These are phyloP conservation scores for Penicillium sp. DNA, from an alignment of 2,329 filamentous ascomycete species.

Conservation along the genomic window DNA sequence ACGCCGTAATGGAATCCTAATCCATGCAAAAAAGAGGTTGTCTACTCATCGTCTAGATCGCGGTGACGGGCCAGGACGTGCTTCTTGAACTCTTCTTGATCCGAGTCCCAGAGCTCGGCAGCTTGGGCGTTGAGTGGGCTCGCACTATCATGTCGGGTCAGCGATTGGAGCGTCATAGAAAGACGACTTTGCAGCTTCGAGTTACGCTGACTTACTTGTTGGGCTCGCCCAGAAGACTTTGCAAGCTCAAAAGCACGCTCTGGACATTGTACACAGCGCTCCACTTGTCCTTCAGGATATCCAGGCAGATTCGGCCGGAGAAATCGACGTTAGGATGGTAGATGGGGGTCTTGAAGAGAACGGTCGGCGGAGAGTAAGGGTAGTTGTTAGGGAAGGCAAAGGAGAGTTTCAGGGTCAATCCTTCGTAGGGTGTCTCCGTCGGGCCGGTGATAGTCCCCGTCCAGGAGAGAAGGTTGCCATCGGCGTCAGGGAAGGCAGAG, in stretches of 20 bases:
- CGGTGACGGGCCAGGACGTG: conserved; percentile 67
- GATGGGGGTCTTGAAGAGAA: conserved; percentile 97
- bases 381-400: conserved; percentile 92
- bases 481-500: conserved; percentile 88
- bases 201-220: conserved; percentile 76
- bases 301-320: conserved; percentile 92
- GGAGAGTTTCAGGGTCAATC: conserved; percentile 86
- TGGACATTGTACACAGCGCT: conserved; percentile 96
- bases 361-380: conserved; percentile 85
- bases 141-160: conserved; percentile 60
- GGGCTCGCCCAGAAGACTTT: conserved; percentile 92
- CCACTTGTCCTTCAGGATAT: conserved; percentile 99
- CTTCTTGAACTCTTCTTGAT: conserved; percentile 83
- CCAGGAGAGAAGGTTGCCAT: conserved; percentile 90
- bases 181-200: background rate
- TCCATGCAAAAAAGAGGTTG: conserved; percentile 7
- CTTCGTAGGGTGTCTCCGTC: conserved; percentile 85
- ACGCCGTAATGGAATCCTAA: conserved; percentile 23
- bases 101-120: conserved; percentile 91
- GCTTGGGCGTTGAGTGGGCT: conserved; percentile 96
- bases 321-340: conserved; percentile 99
- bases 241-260: conserved; percentile 87
- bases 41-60: conserved; percentile 56
- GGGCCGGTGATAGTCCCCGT: conserved; percentile 92
- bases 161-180: background rate